phyloP scores from a whole-genome alignment of 768 basidiomycete genomes.

The Suillus variegatus region DNA sequence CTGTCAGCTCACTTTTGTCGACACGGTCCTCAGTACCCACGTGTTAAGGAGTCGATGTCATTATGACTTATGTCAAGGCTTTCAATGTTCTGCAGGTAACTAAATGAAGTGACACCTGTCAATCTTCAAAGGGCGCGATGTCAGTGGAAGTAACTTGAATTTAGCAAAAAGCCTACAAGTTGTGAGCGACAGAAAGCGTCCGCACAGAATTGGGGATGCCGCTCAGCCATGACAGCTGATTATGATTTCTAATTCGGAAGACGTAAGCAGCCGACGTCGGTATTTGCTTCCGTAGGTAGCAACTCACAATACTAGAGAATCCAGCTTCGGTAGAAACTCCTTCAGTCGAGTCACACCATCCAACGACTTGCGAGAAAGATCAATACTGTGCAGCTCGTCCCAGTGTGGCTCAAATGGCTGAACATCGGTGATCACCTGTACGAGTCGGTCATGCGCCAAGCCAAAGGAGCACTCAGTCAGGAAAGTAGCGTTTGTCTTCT shows the following conservation, averaged over 20 bases:
- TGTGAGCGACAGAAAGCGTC: slow-evolving; percentile 76
- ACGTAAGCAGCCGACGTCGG: slow-evolving; percentile 17
- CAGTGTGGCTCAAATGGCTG: slow-evolving; percentile 95
- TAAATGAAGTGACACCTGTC: slow-evolving; percentile 84
- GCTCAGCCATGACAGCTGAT: slow-evolving; percentile 78
- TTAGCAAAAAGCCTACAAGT: slow-evolving; percentile 47
- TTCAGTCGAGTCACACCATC: slow-evolving; percentile 75
- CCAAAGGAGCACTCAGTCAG: slow-evolving; percentile 97
- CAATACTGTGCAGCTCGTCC: slow-evolving; percentile 77
- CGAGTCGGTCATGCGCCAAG: slow-evolving; percentile 87
- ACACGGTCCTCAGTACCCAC: slow-evolving; percentile 48
- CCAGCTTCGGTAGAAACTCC: slow-evolving; percentile 86
- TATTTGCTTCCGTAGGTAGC: slow-evolving; percentile 8
- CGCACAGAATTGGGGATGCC: slow-evolving; percentile 72
- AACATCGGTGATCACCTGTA: slow-evolving; percentile 91
- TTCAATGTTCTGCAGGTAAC: slow-evolving; percentile 84
- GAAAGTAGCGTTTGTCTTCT: slow-evolving; percentile 59
- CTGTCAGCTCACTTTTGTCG: background rate
- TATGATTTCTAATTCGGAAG: slow-evolving; percentile 55
- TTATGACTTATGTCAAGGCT: slow-evolving; percentile 90
- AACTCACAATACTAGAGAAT: slow-evolving; percentile 74
- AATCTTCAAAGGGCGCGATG: slow-evolving; percentile 50
- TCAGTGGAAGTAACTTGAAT: slow-evolving; percentile 15
- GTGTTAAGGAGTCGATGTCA: slow-evolving; percentile 81
- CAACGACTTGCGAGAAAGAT: slow-evolving; percentile 61